A percentile compares a stretch with the other conserved stretches of the same genome.
These are phyloP conservation scores for Glarea lozoyensis DNA, from an alignment of 495 filamentous ascomycete genomes.

Conservation along the genomic window DNA sequence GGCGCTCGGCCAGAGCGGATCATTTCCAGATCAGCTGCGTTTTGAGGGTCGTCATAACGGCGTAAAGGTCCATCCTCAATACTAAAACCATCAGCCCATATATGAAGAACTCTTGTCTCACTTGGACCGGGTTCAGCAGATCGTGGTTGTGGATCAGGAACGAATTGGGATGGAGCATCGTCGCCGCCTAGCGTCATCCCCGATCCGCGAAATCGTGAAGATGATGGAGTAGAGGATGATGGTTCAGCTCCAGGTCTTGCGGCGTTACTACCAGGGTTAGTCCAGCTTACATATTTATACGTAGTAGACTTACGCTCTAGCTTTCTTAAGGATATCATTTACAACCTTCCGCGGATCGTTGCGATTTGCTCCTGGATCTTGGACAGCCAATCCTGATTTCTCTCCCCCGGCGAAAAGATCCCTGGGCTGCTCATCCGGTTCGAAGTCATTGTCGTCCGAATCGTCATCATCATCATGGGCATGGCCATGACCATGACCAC, in stretches of 20 bases:
- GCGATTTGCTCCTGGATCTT: slow-evolving; percentile 57
- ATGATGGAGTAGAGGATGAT: slow-evolving; percentile 35
- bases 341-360: slow-evolving; percentile 58
- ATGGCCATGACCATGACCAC: slow-evolving; percentile 34
- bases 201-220: slow-evolving; percentile 64
- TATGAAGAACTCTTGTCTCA: slow-evolving; percentile 58
- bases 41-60: slow-evolving; percentile 79
- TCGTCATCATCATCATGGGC: slow-evolving; percentile 50
- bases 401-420: slow-evolving; percentile 93
- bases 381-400: slow-evolving; percentile 91
- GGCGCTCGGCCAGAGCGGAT: slow-evolving; percentile 85
- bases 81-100: slow-evolving; percentile 92
- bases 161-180: slow-evolving; percentile 62
- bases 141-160: slow-evolving; percentile 53
- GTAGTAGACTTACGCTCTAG: slow-evolving; percentile 51
- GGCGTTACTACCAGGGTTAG: slow-evolving; percentile 44
- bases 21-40: slow-evolving; percentile 69
- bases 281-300: too few species aligned
- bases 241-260: slow-evolving; percentile 46
- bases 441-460: slow-evolving; percentile 49
- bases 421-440: slow-evolving; percentile 54
- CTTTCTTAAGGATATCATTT: slow-evolving; percentile 74
- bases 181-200: slow-evolving; percentile 89
- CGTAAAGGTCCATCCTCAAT: slow-evolving; percentile 91
- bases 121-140: slow-evolving; percentile 27